Conservation (phyloP, 2,329 filamentous ascomycete genomes). For the Colletotrichum chrysophilum region DNA sequence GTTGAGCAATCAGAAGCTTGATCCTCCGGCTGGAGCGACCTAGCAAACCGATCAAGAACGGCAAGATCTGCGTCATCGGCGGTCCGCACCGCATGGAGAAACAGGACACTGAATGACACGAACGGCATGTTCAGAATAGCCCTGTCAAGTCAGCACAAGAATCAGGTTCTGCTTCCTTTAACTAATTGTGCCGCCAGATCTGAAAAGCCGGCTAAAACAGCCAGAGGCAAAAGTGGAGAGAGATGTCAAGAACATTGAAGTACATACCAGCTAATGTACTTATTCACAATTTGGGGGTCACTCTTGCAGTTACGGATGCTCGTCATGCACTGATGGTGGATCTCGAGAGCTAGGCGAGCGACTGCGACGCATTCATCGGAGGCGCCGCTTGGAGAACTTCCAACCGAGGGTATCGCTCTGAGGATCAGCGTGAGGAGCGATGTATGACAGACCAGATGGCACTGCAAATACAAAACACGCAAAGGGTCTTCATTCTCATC, state of each 20-base stretch:
- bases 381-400: slow-evolving; percentile 14
- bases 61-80: slow-evolving; percentile 26
- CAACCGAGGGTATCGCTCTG: slow-evolving; percentile 24
- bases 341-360: slow-evolving; percentile 36
- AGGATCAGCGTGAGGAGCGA: slow-evolving; percentile 39
- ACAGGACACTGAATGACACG: slow-evolving; percentile 41
- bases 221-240: neutral
- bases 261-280: slow-evolving; percentile 39
- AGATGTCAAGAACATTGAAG: neutral
- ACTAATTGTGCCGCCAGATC: neutral
- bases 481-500: slow-evolving; percentile 24
- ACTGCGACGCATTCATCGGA: slow-evolving; percentile 33
- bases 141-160: slow-evolving; percentile 26
- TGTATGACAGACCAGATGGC: slow-evolving; percentile 37
- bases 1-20: slow-evolving; percentile 24
- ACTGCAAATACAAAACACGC: slow-evolving; percentile 33
- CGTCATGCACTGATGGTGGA: slow-evolving; percentile 37
- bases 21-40: slow-evolving; percentile 29
- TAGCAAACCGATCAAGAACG: slow-evolving; percentile 33
- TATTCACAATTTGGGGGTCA: slow-evolving; percentile 32
- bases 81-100: slow-evolving; percentile 33
- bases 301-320: slow-evolving; percentile 26
- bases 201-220: neutral
- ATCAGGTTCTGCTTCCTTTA: neutral
- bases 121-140: slow-evolving; percentile 39